Evolutionary conservation across 768 basidiomycete genomes (phyloP), one percentile per base, ranked within the genome.

Genomic region (Pleurotus ostreatus): DNA sequence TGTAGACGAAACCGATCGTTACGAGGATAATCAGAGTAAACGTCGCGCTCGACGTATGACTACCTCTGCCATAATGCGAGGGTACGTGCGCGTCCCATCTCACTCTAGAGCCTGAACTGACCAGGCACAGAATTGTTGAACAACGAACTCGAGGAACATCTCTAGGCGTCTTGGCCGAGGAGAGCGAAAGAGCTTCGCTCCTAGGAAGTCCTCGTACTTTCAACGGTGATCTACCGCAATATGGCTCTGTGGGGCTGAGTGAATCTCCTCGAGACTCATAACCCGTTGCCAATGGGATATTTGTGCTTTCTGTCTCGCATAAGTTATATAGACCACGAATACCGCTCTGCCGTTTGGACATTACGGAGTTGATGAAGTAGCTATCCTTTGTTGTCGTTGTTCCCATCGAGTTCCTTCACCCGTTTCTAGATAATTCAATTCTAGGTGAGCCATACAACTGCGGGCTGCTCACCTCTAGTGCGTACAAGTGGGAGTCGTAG

Each of bases 1-100:
- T 54, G 89, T 96, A 26, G 94, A 96, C 64, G 94, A 97, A 70
- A 96, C 94, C 2, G 94, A 97, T 71, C 79, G 85, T 23, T 95
- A 89, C 62, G 85, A 91, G 61, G 91, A 93, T 62, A 97, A 96
- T 65, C 85, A 85, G 47, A 86, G 84, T 51, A 94, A 94, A 66
- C 79, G 78, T 57, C 74, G 77, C 6, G 94, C 90, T 0, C 85
- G 79, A 60, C 78, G 94, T 12, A 69, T 80, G 57, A 87, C 86
- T 11, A 92, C 85, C 11, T 81, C 88, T 6, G 80, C 82, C 6
- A 78, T 92, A 39, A 92, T 95, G 88, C 77, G 82, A 64, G 88
- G 89, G 89, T 90, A 30, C 37, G 79, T 70, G 12, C 60, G 18
- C 44, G 23, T 18, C 46, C 12, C 44, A 3, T 57, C 49, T n/a